These are phyloP conservation scores for Lodderomyces elongisporus DNA, from an alignment of 1,139 yeast species.

Conservation along the genomic window DNA sequence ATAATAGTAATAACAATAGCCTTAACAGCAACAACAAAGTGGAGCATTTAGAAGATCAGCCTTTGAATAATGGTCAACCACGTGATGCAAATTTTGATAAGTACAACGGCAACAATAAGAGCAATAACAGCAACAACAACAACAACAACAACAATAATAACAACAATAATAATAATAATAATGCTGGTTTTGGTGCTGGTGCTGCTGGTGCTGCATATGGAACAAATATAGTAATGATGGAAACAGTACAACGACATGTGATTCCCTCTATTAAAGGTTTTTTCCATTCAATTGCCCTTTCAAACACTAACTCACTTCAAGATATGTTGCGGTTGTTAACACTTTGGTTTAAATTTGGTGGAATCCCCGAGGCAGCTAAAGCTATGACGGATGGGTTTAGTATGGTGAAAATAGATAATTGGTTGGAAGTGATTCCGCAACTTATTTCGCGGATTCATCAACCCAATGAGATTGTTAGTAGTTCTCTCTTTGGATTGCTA, in stretches of 20 bases:
- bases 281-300: conserved; percentile 88
- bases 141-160: conserved; percentile 7
- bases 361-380: conserved; percentile 81
- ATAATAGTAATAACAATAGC: conserved; percentile 5
- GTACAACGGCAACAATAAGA: conserved; percentile 4
- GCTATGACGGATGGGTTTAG: conserved; percentile 90
- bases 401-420: conserved; percentile 84
- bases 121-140: conserved; percentile 3
- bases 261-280: conserved; percentile 94
- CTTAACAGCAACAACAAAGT: conserved; percentile 14
- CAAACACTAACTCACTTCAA: conserved; percentile 82
- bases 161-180: conserved; percentile 3
- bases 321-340: conserved; percentile 88
- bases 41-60: conserved; percentile 6
- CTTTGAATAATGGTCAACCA: conserved; percentile 14
- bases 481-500: conserved; percentile 71
- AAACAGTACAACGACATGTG: conserved; percentile 76
- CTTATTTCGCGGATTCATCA: conserved; percentile 94
- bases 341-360: conserved; percentile 95
- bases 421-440: conserved; percentile 96
- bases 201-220: conserved; percentile 3
- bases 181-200: too few relatives aligned
- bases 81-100: conserved; percentile 6
- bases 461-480: conserved; percentile 80
- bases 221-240: conserved; percentile 40